A percentile compares a stretch with the other conserved stretches of the same genome.
Conservation (phyloP, 805 yeast genomes). For the Barnettozyma populi region DNA sequence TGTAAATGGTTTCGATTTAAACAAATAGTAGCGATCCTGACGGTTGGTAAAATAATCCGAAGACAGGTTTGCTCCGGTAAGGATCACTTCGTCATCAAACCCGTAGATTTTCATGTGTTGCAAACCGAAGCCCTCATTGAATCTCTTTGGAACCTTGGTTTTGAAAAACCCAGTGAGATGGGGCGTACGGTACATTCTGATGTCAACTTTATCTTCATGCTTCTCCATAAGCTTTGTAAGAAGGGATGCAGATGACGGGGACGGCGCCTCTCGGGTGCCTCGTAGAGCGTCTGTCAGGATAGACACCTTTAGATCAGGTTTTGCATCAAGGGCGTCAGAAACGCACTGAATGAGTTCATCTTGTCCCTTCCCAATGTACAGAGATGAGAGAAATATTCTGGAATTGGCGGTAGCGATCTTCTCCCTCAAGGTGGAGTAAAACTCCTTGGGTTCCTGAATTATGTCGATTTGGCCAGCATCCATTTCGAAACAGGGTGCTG, state of each 20-base stretch:
- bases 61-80: conserved; percentile 90
- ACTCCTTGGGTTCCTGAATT: conserved; percentile 60
- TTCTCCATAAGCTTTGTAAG: conserved; percentile 60
- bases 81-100: conserved; percentile 80
- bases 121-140: conserved; percentile 87
- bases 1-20: conserved; percentile 51
- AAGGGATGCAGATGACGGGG: conserved; percentile 65
- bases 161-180: conserved; percentile 65
- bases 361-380: conserved; percentile 83
- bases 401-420: conserved; percentile 58
- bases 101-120: conserved; percentile 98
- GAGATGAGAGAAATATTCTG: conserved; percentile 74
- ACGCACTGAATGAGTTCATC: conserved; percentile 65
- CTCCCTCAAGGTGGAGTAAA: conserved; percentile 57
- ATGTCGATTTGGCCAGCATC: conserved; percentile 53
- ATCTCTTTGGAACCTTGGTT: conserved; percentile 65
- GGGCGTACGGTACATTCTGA: conserved; percentile 88
- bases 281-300: conserved; percentile 83
- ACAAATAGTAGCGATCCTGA: conserved; percentile 85
- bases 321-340: conserved; percentile 50
- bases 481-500: conserved; percentile 65
- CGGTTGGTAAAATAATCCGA: conserved; percentile 90
- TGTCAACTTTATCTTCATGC: conserved; percentile 65
- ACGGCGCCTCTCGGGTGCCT: conserved; percentile 91
- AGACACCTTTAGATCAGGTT: conserved; percentile 59